Evolutionary conservation across 441 rosid species (phyloP).

Genomic region (Jatropha multifida): DNA sequence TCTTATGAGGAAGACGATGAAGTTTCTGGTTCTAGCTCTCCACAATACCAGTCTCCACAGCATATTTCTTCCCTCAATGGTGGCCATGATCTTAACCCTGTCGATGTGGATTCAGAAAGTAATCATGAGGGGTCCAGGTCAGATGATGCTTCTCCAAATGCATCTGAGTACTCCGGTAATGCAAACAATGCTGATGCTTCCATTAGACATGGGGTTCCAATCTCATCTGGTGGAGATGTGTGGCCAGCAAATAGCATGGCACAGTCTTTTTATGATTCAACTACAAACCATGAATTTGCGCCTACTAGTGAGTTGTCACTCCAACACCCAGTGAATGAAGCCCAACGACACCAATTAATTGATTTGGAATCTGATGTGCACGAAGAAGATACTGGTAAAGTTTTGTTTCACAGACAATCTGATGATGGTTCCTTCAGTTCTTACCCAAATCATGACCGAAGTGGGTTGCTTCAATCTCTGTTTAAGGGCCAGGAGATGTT

Average conservation of each 20-base stretch:
- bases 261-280: slow-evolving; percentile 48
- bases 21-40: slow-evolving; percentile 50
- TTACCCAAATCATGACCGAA: slow-evolving; percentile 62
- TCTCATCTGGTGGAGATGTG: slow-evolving; percentile 50
- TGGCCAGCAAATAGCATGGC: slow-evolving; percentile 62
- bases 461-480: slow-evolving; percentile 84
- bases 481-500: slow-evolving; percentile 63
- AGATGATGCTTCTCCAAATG: slow-evolving; percentile 41
- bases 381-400: slow-evolving; percentile 41
- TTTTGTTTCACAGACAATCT: slow-evolving; percentile 53
- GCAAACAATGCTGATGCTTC: slow-evolving; percentile 43
- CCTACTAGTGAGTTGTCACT: slow-evolving; percentile 48
- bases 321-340: slow-evolving; percentile 48
- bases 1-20: slow-evolving; percentile 40
- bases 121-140: slow-evolving; percentile 39
- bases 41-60: slow-evolving; percentile 41
- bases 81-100: slow-evolving; percentile 31
- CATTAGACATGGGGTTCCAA: slow-evolving; percentile 43
- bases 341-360: slow-evolving; percentile 46
- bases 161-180: slow-evolving; percentile 34
- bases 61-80: slow-evolving; percentile 42
- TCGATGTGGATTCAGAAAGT: slow-evolving; percentile 39
- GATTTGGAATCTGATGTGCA: slow-evolving; percentile 54
- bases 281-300: slow-evolving; percentile 49
- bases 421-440: slow-evolving; percentile 56